Evolutionary conservation across 2,329 filamentous ascomycete genomes (phyloP).

Genomic region (Podosphaera fusca): DNA sequence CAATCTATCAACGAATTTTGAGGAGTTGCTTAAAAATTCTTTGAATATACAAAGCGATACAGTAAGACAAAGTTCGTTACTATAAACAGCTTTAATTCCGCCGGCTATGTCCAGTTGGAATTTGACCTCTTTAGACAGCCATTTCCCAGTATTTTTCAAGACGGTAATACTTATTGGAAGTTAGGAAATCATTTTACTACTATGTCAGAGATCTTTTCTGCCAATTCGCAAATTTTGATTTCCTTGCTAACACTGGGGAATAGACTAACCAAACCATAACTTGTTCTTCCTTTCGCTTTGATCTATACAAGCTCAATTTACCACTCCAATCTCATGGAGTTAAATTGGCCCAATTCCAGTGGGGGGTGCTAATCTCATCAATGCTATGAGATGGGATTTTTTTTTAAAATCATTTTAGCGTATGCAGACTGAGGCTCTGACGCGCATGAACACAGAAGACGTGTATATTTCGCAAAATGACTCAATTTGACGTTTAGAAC

Average conservation of each 20-base stretch:
- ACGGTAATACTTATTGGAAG: constrained; percentile 10
- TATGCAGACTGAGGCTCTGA: too few relatives aligned
- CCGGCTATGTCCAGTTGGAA: constrained; percentile 26
- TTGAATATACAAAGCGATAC: constrained; percentile 21
- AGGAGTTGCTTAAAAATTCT: constrained; percentile 17
- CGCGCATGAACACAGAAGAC: too few relatives aligned
- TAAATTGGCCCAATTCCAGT: constrained; percentile 10
- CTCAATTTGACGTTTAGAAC: too few relatives aligned
- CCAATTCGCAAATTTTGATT: constrained; percentile 9
- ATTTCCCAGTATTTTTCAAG: constrained; percentile 15
- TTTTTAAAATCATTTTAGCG: too few relatives aligned
- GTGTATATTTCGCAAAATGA: too few relatives aligned
- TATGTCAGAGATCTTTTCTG: constrained; percentile 8
- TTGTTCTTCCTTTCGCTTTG: constrained; percentile 12
- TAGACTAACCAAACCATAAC: constrained; percentile 7
- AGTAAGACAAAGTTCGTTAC: constrained; percentile 38
- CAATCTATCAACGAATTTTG: constrained; percentile 12
- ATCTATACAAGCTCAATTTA: constrained; percentile 11
- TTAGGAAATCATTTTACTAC: constrained; percentile 9
- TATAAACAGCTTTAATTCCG: constrained; percentile 36
- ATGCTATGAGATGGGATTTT: constrained; percentile 11
- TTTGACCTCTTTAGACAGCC: constrained; percentile 25
- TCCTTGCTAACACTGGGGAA: constrained; percentile 7
- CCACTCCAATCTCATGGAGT: constrained; percentile 9
- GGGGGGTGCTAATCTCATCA: constrained; percentile 9